Evolutionary conservation across 1,284 basidiomycete species (phyloP), one percentile per base, ranked within the genome.

Genomic region (Sanghuangporus sanghuang): DNA sequence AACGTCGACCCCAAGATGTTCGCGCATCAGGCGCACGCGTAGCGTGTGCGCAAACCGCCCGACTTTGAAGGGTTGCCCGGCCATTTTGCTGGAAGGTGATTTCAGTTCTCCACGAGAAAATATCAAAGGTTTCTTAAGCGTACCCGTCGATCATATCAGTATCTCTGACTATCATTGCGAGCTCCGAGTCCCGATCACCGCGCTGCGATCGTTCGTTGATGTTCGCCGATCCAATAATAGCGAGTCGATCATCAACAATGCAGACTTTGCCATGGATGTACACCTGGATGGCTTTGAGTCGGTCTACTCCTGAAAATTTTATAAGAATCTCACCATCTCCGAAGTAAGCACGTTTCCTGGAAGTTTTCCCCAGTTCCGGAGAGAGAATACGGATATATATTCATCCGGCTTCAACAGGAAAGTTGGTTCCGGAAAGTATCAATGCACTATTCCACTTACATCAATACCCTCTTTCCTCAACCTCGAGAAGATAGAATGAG

Each of bases 161-260:
- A 72, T 99, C 96, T 64, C 95, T 84, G 60, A 99, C 90, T 54
- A 99, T 87, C 48, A 92, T 89, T 4, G 95, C 93, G 21, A 99
- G 77, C 73, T 99, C 96, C 5, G 96, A 98, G 75, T 99, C 96
- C 50, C 97, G 89, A 74, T 99, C 96, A 44, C 96, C 96, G 23
- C 94, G 84, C 74, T 95, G 93, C 38, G 93, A 96, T 39, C 96
- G 87, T 75, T 99, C 96, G 73, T 99, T 99, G 80, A 99, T 96
- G 74, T 99, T 99, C 18, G 96, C 96, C 64, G 95, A 97, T n/a
- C 96, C 96, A 69, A 98, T 98, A 68, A 99, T 94, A n/a, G 89
- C 96, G 50, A 97, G 81, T 39, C 95, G 89, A 72, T 99, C 96
- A 73, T 99, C 97, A 9, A 98, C 95, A 61, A 99, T 89, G 79